Conservation (phyloP, 768 basidiomycete genomes). For the Auriculariales sp. region DNA sequence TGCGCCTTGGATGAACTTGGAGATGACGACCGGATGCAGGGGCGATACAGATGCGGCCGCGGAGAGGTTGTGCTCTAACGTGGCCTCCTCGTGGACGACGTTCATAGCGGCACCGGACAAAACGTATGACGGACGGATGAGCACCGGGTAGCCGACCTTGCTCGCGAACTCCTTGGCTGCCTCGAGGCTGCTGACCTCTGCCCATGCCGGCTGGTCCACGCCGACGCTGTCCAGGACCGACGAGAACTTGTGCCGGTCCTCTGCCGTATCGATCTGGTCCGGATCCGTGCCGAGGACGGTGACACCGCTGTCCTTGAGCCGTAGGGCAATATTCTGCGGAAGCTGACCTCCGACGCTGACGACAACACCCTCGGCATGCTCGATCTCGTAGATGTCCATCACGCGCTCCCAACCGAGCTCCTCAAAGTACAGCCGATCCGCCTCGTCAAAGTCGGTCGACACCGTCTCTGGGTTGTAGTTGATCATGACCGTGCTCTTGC, state of each 20-base stretch:
- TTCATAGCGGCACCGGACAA: conserved; percentile 99
- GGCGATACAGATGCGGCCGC: conserved; percentile 94
- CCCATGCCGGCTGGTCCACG: conserved; percentile 95
- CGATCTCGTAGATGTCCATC: conserved; percentile 99
- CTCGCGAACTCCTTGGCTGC: conserved; percentile 85
- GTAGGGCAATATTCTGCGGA: conserved; percentile 95
- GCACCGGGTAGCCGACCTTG: conserved; percentile 86
- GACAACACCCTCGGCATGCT: conserved; percentile 82
- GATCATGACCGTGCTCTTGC: conserved; percentile 94
- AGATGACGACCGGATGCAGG: conserved; percentile 93
- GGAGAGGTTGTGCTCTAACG: conserved; percentile 86
- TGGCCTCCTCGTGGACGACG: conserved; percentile 84
- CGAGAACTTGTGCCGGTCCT: conserved; percentile 99
- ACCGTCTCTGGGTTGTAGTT: conserved; percentile 99
- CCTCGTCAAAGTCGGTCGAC: conserved; percentile 98
- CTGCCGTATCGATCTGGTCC: conserved; percentile 86
- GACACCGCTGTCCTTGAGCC: conserved; percentile 80
- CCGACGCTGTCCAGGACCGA: conserved; percentile 87
- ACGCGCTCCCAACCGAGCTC: conserved; percentile 95
- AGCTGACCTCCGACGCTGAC: conserved; percentile 97
- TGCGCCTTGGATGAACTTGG: conserved; percentile 96
- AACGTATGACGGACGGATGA: conserved; percentile 96
- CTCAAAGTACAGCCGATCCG: conserved; percentile 97
- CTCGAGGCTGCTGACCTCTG: conserved; percentile 75
- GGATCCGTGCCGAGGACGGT: conserved; percentile 96